Evolutionary conservation across 2,329 filamentous ascomycete genomes (phyloP), one percentile per base, ranked within the genome.

Genomic region (Aspergillus tubingensis): DNA sequence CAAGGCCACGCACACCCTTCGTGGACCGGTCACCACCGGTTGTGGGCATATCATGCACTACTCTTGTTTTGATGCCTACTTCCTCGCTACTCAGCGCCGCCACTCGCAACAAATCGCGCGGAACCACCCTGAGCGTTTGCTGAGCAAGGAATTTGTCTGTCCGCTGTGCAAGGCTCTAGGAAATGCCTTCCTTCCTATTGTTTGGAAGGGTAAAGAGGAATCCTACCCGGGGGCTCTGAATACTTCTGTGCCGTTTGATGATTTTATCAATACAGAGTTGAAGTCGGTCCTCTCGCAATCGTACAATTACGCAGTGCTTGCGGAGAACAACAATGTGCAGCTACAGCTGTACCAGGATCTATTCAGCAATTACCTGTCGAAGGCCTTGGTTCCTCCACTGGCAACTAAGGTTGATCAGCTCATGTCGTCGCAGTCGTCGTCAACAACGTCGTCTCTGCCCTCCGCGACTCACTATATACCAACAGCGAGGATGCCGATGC

Each of bases 11-110:
- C 82, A 87, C 43, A 87, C 87, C 36, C 82, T 84, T 27, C 82
- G 85, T 17, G 95, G 93, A 0, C 91, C 94, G 0, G 89, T 98
- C 1, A 91, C 93, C 10, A 91, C 91, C 38, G 92, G 94, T 8
- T 99, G 95, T 76, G 95, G 95, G 2, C 95, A 99, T 75, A 96
- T 99, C 71, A 99, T 99, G 95, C 95, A 99, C 75, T 98, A 91
- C 74, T 88, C 86, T 67, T 99, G 95, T 77, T 99, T 99, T 72
- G 92, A 97, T 70, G 86, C 90, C 43, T 99, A 98, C 72, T 90
- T 91, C 65, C 86, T 91, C 49, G 92, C 94, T 3, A 96, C 92
- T 0, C 83, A 88, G 56, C 85, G 93, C 62, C 86, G 95, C 41
- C 96, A 99, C 72, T 86, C 86, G 19, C 91, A 95, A 69, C 95